Evolutionary conservation across 805 yeast species (phyloP).

Genomic region (Lipomyces japonicus): DNA sequence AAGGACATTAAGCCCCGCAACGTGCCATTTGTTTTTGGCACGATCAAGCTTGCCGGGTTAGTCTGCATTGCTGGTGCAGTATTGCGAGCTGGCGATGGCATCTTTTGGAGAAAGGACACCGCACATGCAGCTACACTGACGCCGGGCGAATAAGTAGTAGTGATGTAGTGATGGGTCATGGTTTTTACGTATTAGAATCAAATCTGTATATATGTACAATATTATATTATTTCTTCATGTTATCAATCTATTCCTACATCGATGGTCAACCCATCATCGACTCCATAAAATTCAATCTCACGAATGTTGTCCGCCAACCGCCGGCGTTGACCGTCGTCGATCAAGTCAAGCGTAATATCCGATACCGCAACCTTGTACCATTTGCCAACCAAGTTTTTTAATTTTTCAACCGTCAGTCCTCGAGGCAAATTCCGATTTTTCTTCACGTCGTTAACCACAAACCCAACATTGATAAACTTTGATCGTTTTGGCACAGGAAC

Average conservation of each 20-base stretch:
- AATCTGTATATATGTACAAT: not conserved
- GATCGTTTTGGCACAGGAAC: not conserved
- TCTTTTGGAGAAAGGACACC: constrained; percentile 25
- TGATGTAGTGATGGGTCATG: not conserved
- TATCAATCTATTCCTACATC: not conserved
- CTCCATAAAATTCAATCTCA: constrained; percentile 12
- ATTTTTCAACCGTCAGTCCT: constrained; percentile 16
- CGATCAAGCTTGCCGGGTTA: constrained; percentile 8
- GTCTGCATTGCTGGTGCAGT: constrained; percentile 13
- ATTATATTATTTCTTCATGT: no score
- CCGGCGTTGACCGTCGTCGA: constrained; percentile 6
- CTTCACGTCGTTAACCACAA: not conserved
- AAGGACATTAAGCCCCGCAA: constrained; percentile 19
- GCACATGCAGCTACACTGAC: not conserved
- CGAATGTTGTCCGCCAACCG: constrained; percentile 14
- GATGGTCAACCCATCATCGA: constrained; percentile 13
- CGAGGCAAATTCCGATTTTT: constrained; percentile 7
- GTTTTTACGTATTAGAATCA: no score
- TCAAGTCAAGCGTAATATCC: not conserved
- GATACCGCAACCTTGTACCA: constrained; percentile 14
- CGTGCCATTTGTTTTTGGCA: constrained; percentile 7
- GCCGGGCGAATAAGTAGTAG: not conserved
- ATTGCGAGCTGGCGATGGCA: constrained; percentile 25
- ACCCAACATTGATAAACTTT: not conserved
- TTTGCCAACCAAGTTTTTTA: constrained; percentile 9